phyloP scores from a whole-genome alignment of 306 rosid genomes.

The Cucurbita moschata region DNA sequence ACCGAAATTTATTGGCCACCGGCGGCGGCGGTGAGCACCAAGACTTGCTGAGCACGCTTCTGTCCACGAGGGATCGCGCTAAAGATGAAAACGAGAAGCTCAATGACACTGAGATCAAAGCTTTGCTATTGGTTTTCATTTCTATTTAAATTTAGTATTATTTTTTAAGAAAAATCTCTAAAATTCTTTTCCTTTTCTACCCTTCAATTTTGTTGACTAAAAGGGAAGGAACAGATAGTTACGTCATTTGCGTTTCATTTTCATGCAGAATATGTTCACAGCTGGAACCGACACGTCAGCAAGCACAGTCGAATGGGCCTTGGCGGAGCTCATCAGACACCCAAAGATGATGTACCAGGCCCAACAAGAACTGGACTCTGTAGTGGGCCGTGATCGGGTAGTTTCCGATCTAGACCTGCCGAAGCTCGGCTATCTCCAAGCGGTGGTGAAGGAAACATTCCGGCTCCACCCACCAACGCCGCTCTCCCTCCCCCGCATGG shows the following conservation, averaged over 20 bases:
- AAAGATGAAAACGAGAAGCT: constrained; percentile 31
- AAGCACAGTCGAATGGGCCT: constrained; percentile 71
- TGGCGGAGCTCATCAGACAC: constrained; percentile 44
- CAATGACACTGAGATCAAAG: constrained; percentile 53
- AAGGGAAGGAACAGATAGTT: not conserved
- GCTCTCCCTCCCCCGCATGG: constrained; percentile 56
- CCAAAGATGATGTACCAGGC: constrained; percentile 28
- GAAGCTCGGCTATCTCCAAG: constrained; percentile 44
- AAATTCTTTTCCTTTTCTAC: no score
- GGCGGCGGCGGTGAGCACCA: constrained; percentile 13
- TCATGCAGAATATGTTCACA: constrained; percentile 36
- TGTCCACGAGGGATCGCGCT: constrained; percentile 25
- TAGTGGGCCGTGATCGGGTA: constrained; percentile 41
- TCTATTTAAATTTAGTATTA: no score
- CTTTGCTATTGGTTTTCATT: constrained; percentile 37
- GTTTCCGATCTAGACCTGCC: constrained; percentile 41
- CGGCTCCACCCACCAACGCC: constrained; percentile 90
- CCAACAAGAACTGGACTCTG: constrained; percentile 41
- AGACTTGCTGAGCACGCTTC: constrained; percentile 36
- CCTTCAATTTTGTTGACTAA: no score
- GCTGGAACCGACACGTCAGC: constrained; percentile 81
- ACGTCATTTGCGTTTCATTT: no score
- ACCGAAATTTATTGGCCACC: constrained; percentile 7
- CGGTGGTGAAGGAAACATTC: constrained; percentile 67
- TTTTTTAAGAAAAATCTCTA: no score